Evolutionary conservation across 2,329 filamentous ascomycete species (phyloP), one percentile per base, ranked within the genome.

Genomic region (Sporothrix luriei): DNA sequence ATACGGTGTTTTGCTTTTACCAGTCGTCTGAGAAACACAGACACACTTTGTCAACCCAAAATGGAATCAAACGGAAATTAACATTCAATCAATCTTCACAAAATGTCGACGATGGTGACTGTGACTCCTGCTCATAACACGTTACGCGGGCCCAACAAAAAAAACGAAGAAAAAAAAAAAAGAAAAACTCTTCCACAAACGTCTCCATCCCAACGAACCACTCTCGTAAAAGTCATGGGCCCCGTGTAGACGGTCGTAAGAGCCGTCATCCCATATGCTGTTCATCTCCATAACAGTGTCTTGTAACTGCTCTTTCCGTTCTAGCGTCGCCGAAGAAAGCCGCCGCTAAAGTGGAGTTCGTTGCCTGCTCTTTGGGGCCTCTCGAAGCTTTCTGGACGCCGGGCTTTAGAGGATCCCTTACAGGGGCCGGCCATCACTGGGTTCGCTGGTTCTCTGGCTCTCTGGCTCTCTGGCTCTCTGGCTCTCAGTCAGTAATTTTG

Each of bases 301-400:
- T 67, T 7, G 24, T 38, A 67, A 67, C 65, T 67, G 65, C 65
- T 67, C 65, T 55, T 67, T 67, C 65, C 7, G 65, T 48, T 24
- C 38, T 67, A 67, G 65, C 65, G 65, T 21, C 33, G 48, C 29
- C 46, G 62, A 51, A 10, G 65, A 57, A 38, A 57, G 14, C 49
- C 38, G 51, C 51, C 51, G 49, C 29, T 29, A 33, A 33, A 51
- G 62, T 49, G 62, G 29, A 66, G 33, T 51, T 21, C 43, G 14
- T 33, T 21, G 26, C n/a, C 24, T 54, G 9, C 24, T 29, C 19
- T 13, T 40, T 59, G 33, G 55, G 10, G 57, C 57, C 57, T 62
- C 21, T 46, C 21, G 38, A 43, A 62, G 57, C 57, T 24, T 62
- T 62, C 40, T 24, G 55, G 33, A 33, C 33, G 33, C 33, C 5